Evolutionary conservation across 257 asterid genomes (phyloP).

Genomic region (Fraxinus americana): DNA sequence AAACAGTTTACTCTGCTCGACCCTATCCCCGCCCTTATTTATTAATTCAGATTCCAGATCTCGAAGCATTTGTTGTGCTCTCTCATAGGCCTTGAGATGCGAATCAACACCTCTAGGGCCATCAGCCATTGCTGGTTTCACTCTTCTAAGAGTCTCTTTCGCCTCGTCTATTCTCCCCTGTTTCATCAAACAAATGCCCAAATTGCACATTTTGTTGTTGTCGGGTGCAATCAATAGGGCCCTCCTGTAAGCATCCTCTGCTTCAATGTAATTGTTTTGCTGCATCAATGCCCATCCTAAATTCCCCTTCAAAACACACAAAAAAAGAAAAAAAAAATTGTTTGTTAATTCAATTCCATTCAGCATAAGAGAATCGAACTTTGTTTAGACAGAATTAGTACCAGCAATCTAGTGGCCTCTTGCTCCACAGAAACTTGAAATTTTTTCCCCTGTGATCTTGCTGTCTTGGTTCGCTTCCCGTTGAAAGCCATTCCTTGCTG

Average conservation of each 20-base stretch:
- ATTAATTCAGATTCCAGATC: conserved; percentile 87
- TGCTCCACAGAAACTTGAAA: conserved; percentile 98
- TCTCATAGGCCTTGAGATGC: conserved; percentile 93
- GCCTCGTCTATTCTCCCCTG: conserved; percentile 92
- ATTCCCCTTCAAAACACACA: conserved; percentile 61
- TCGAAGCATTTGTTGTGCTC: conserved; percentile 93
- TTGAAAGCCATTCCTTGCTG: conserved; percentile 97
- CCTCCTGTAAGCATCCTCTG: conserved; percentile 85
- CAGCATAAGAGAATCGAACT: too few relatives aligned
- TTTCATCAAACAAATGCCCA: conserved; percentile 92
- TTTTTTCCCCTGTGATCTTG: conserved; percentile 95
- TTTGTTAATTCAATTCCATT: background rate
- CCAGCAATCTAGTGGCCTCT: conserved; percentile 93
- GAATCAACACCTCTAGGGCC: conserved; percentile 96
- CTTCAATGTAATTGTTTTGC: conserved; percentile 81
- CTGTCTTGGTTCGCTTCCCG: conserved; percentile 93
- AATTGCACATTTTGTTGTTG: conserved; percentile 93
- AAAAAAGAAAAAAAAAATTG: background rate
- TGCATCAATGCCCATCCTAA: conserved; percentile 99
- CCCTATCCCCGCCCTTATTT: conserved; percentile 59
- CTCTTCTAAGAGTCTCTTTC: conserved; percentile 76
- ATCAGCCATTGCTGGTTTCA: conserved; percentile 81
- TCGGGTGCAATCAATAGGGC: conserved; percentile 86
- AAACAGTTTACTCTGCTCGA: conserved; percentile 71
- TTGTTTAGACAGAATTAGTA: conserved; percentile 27